Evolutionary conservation across 2,329 filamentous ascomycete species (phyloP).

Genomic region (Pseudocercospora ulei): DNA sequence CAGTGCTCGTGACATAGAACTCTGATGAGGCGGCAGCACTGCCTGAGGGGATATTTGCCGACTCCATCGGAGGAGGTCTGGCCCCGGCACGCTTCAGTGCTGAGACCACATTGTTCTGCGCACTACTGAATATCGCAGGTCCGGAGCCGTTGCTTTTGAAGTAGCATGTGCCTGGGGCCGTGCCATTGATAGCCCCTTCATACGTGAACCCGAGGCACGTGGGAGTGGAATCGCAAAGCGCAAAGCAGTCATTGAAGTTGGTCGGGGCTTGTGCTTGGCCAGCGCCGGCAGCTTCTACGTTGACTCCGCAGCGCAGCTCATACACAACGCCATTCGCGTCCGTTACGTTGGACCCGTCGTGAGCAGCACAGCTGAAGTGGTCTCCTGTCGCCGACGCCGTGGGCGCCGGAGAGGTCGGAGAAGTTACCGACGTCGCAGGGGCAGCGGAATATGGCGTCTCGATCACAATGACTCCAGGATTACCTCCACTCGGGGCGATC

Average conservation of each 20-base stretch:
- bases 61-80: conserved; percentile 1
- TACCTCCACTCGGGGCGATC: background rate
- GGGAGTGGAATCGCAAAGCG: conserved; percentile 18
- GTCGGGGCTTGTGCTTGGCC: conserved; percentile 5
- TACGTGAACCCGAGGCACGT: conserved; percentile 25
- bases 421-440: background rate
- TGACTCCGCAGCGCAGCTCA: conserved; percentile 7
- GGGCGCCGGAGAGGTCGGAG: conserved; percentile 4
- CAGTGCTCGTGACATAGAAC: background rate
- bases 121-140: conserved; percentile 2
- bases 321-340: conserved; percentile 8
- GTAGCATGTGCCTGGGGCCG: conserved; percentile 25
- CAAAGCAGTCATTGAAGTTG: conserved; percentile 24
- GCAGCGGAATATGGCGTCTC: background rate
- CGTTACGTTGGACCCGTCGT: conserved; percentile 9
- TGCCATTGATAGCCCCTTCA: conserved; percentile 20
- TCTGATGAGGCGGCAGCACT: background rate
- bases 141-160: conserved; percentile 14
- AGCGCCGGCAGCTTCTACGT: background rate
- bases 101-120: conserved; percentile 5
- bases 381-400: background rate
- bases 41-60: conserved; percentile 1
- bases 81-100: conserved; percentile 3
- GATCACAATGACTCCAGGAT: background rate
- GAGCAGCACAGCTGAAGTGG: conserved; percentile 9